Base-by-base conservation (phyloP, 2,329 filamentous ascomycete species). In the Ceratocystis albifundus region DNA sequence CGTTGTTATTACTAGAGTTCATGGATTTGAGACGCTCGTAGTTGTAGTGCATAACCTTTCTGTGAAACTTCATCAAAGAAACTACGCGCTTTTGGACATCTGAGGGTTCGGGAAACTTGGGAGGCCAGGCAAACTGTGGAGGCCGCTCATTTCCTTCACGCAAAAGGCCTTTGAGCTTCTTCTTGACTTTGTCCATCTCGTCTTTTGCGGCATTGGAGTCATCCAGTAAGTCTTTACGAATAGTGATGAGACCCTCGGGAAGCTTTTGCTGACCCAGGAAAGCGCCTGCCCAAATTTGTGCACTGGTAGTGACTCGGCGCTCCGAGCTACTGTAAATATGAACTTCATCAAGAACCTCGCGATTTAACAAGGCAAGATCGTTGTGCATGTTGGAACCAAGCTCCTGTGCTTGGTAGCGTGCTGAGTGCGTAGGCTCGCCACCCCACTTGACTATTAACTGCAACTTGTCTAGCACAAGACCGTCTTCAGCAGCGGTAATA, bases 131-230 rank as follows among this genome's bases (percentile, higher is more conserved):
- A 74, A 99, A 99, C 72, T 99, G 91, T 20, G 93, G 86, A 8
- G 94, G 94, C 0, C 93, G 89, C 72, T 94, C 89, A 69, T 91
- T 90, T n/a, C 93, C 94, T 75, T 96, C 89, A 36, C 94, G 86
- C 67, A 99, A 77, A 22, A 99, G 81, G 0, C 90, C 87, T 78
- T 99, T 99, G 32, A 99, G 82, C 84, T 96, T 96, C 83, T 99
- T 99, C 82, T 99, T 99, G 66, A 99, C 94, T 76, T 96, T 96
- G 77, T 99, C 95, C 89, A 96, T 99, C 73, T 96, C 91, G 74
- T 99, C 94, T 75, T 99, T 99, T 67, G 94, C 94, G 3, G 94
- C 94, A 75, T 99, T 99, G 0, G 92, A 97, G 74, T 99, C 94
- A 74, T 99, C 94, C 2, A 99, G 79, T 5, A 99, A 82, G 75